Base-by-base conservation (phyloP, 768 basidiomycete species). In the Rhodosporidiobolus odoratus region DNA sequence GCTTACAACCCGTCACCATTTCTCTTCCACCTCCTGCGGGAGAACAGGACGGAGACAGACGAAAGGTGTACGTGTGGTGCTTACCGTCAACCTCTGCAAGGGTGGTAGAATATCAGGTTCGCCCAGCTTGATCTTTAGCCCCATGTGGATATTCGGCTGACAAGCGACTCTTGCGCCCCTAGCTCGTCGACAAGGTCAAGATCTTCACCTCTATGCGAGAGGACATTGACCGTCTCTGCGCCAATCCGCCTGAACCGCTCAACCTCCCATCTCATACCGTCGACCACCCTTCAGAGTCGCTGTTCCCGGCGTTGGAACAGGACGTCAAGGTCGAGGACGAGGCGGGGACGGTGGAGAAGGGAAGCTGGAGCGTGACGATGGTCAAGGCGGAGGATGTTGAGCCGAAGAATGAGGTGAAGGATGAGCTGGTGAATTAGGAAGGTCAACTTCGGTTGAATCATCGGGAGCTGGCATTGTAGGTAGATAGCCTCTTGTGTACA, bases 181-280 rank as follows among this genome's bases (percentile, higher is more conserved):
- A 62, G 64, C 60, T 68, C 4, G 41, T 58, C 54, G 71, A 68
- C 47, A 69, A 68, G 64, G 56, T 65, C 56, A 52, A 65, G 34
- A 65, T 71, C 41, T 71, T 66, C 45, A 48, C 32, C 9, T 21
- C 34, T 3, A 37, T 71, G 4, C 66, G 57, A 19, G 10, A 13
- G 3, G 69, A 47, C 25, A 15, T 71, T 32, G 65, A 62, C 56
- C 13, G 5, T 2, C 60, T 71, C 47, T 23, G n/a, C 3, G 37
- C 21, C 17, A 2, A 10, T 0, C 21, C 41, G 13, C 25, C 50
- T 16, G 17, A 8, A 0, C 9, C 16, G 17, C 66, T 65, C 56
- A 60, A 68, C 1, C 27, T 58, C 1, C 66, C 62, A 0, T n/a
- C 32, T 2, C 53, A 47, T 0, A 35, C 57, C 17, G 41, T 66